Evolutionary conservation across 176 grass and related monocot species (phyloP).

Genomic region (Cymbopogon citratus): DNA sequence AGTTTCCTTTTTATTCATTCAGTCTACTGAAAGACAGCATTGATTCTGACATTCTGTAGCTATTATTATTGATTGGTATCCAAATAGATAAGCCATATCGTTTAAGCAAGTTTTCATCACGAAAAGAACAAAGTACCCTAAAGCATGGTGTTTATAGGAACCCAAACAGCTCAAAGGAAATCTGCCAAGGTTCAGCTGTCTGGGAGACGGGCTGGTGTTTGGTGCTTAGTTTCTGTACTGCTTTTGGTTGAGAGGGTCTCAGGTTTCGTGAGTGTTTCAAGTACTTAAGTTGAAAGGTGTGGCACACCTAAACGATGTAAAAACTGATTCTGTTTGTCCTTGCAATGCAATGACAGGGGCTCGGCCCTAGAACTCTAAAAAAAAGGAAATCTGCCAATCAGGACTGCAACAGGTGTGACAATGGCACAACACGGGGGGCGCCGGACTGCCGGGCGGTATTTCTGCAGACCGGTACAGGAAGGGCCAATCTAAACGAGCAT

Average conservation of each 20-base stretch:
- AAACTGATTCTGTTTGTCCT: no score
- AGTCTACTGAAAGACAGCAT: neutral
- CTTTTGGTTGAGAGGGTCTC: no score
- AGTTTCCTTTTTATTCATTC: neutral
- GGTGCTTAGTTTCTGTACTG: no score
- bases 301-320: no score
- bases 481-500: conserved; percentile 28
- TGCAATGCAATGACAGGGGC: no score
- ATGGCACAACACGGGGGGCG: neutral
- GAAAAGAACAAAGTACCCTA: neutral
- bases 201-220: no score
- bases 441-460: neutral
- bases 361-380: no score
- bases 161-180: neutral
- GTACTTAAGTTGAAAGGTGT: no score
- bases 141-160: neutral
- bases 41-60: neutral
- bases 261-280: no score
- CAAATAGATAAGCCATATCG: neutral
- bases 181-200: no score
- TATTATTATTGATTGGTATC: neutral
- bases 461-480: conserved; percentile 26
- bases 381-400: neutral
- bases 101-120: neutral
- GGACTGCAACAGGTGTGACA: conserved; percentile 7